Conservation (phyloP, 805 yeast genomes). For the Hanseniaspora lindneri region DNA sequence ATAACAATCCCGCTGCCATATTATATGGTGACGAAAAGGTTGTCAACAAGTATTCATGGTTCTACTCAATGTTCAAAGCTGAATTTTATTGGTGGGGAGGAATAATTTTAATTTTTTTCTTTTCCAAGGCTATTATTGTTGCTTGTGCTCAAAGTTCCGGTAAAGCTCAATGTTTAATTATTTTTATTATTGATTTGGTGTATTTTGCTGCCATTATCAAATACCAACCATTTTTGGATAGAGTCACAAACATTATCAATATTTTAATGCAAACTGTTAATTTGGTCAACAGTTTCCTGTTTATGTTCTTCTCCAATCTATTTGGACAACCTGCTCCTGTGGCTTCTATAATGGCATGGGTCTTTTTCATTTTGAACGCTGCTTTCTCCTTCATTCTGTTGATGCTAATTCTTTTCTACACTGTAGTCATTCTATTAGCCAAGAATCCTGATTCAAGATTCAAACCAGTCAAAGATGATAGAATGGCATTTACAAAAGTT, state of each 20-base stretch:
- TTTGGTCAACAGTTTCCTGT: slow-evolving; percentile 69
- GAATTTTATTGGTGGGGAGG: slow-evolving; percentile 72
- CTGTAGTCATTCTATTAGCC: slow-evolving; percentile 50
- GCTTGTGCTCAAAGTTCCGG: slow-evolving; percentile 73
- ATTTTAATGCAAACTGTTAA: slow-evolving; percentile 62
- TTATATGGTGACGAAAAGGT: slow-evolving; percentile 66
- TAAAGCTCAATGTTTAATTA: slow-evolving; percentile 62
- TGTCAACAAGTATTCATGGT: slow-evolving; percentile 71
- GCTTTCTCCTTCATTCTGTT: slow-evolving; percentile 70
- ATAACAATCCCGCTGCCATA: slow-evolving; percentile 76
- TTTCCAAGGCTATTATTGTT: slow-evolving; percentile 60
- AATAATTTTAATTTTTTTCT: slow-evolving; percentile 47
- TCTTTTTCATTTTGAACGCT: slow-evolving; percentile 79
- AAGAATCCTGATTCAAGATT: slow-evolving; percentile 83
- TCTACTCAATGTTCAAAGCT: slow-evolving; percentile 82
- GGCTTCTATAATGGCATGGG: slow-evolving; percentile 79
- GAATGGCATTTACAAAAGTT: slow-evolving; percentile 69
- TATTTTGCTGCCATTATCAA: slow-evolving; percentile 54
- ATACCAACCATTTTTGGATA: slow-evolving; percentile 67
- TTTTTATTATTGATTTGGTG: slow-evolving; percentile 63
- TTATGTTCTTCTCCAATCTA: slow-evolving; percentile 72
- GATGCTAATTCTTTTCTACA: slow-evolving; percentile 55
- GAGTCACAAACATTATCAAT: slow-evolving; percentile 65
- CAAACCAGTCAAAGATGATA: slow-evolving; percentile 81
- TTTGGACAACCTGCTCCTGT: slow-evolving; percentile 73